Evolutionary conservation across 805 yeast species (phyloP), one percentile per base, ranked within the genome.

Genomic region (Citeromyces matritensis): DNA sequence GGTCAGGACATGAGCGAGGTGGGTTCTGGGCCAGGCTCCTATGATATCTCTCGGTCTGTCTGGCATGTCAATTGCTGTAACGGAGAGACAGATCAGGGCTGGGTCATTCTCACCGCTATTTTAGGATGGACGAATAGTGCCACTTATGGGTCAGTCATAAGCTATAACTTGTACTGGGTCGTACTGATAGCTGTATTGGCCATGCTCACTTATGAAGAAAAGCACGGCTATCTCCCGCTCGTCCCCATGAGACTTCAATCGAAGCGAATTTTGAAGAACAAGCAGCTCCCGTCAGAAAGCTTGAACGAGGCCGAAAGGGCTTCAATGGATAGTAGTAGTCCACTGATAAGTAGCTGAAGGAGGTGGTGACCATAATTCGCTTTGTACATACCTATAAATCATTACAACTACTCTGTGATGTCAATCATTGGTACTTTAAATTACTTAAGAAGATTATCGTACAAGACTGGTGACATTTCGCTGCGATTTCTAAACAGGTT

Each of bases 231-330:
- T 23, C 55, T 73, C 35, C 82, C 81, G 5, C 41, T 59, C 4
- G 34, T 77, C 6, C 85, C 85, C 6, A 39, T 70, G 9, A 44
- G 40, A 24, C 63, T 71, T 63, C 85, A 77, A 44, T 51, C 51
- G 38, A 64, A 57, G 40, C 59, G 75, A 37, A 63, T 74, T 21
- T 46, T 45, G 23, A 62, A 61, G 42, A 53, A 49, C 30, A 30
- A 47, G 19, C 14, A 34, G 3, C 30, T 34, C 15, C n/a, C 17
- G 12, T 17, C 21, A 17, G 21, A 17, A 7, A 17, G 21, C 7
- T 5, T 17, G 21, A 17, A 17, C 21, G 6, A 17, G 21, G 21
- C 21, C 7, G 21, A 5, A 17, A 17, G 21, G 7, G 21, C 21
- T 7, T 17, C 21, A 17, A 17, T 17, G 21, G 21, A 17, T 17